Evolutionary conservation across 345 rosid species (phyloP).

Genomic region (Hevea brasiliensis): DNA sequence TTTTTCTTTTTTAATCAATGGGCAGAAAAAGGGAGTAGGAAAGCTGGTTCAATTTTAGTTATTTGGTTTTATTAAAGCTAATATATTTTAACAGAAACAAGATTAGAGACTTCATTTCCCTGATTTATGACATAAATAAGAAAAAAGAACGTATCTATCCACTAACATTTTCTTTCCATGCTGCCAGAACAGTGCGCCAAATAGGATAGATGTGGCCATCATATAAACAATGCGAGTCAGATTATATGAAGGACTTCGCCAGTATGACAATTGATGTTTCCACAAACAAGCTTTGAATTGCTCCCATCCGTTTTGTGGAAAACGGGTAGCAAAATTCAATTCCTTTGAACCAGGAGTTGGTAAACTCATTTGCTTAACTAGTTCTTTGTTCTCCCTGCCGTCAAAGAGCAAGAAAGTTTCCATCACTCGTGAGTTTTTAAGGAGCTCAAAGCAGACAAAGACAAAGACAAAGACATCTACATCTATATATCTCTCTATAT

Average conservation of each 20-base stretch:
- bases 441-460: not conserved
- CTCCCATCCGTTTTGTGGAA: conserved; percentile 54
- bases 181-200: conserved; percentile 67
- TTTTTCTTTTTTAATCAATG: too few relatives aligned
- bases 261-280: conserved; percentile 76
- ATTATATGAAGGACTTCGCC: conserved; percentile 85
- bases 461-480: too few relatives aligned
- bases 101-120: too few relatives aligned
- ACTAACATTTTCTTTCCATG: conserved; percentile 67
- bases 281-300: conserved; percentile 74
- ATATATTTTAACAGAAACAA: too few relatives aligned
- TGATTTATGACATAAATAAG: not conserved
- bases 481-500: too few relatives aligned
- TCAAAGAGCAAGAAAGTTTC: not conserved
- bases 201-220: conserved; percentile 41
- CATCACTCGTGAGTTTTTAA: not conserved
- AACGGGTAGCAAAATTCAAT: conserved; percentile 53
- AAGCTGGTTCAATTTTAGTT: too few relatives aligned
- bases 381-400: conserved; percentile 47
- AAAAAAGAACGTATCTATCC: not conserved
- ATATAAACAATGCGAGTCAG: conserved; percentile 44
- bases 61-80: not conserved
- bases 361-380: conserved; percentile 46
- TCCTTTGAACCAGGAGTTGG: conserved; percentile 51
- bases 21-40: not conserved